Percentiles rank a stretch among this genome's conserved stretches.
Conservation (phyloP, 176 grass and related monocot genomes). For the Aegilops bicornis region DNA sequence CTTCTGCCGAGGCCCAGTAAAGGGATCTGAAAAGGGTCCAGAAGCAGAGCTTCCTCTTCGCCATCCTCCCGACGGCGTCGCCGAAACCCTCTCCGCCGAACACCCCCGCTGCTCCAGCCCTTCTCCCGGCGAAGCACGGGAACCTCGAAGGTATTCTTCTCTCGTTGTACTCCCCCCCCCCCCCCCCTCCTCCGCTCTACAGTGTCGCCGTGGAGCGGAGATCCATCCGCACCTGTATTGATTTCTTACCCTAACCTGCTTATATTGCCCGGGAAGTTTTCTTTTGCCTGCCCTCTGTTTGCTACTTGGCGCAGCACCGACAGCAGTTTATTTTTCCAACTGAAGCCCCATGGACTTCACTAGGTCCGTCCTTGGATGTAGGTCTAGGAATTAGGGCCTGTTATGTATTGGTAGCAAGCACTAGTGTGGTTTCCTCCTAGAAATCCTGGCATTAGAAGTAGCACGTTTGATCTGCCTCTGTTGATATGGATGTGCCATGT, state of each 20-base stretch:
- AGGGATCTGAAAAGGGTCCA: not conserved
- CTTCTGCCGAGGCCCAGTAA: not conserved
- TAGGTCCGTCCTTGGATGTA: not conserved
- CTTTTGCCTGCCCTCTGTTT: not conserved
- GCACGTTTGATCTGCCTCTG: not conserved
- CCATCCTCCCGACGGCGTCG: constrained; percentile 3
- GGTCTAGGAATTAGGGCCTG: not conserved
- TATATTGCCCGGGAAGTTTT: not conserved
- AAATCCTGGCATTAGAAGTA: not conserved
- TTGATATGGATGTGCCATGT: not conserved
- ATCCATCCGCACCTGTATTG: not conserved
- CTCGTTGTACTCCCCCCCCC: not conserved
- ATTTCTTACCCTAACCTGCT: constrained; percentile 20
- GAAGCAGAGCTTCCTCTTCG: constrained; percentile 3
- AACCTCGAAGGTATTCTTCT: not conserved
- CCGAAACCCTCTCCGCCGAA: constrained; percentile 3
- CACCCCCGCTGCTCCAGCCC: not conserved
- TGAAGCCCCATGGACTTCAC: not conserved
- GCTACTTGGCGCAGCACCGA: not conserved
- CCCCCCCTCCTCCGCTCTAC: not conserved
- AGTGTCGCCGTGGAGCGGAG: not conserved
- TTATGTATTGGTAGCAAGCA: not conserved
- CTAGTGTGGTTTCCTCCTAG: not conserved
- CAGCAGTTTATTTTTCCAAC: not conserved
- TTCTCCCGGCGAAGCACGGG: not conserved